Percentiles rank a stretch among this genome's conserved stretches.
Conservation (phyloP, 2,329 filamentous ascomycete genomes). For the Colletotrichum eremochloae region DNA sequence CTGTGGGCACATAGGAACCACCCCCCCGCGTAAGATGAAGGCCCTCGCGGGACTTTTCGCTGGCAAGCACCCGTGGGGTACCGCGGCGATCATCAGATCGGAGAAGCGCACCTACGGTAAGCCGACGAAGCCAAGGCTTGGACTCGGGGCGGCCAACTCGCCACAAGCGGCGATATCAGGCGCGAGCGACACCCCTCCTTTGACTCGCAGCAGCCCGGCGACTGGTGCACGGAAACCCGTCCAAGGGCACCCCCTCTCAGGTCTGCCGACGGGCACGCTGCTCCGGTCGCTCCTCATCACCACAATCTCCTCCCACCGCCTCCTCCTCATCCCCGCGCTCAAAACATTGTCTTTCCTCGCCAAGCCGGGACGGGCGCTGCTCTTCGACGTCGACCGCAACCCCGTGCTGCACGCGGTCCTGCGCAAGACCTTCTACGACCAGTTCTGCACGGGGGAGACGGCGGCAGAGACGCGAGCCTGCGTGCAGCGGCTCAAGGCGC, state of each 20-base stretch:
- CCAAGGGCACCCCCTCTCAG: conserved; percentile 44
- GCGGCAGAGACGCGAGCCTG: conserved; percentile 59
- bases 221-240: conserved; percentile 11
- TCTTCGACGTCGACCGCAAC: conserved; percentile 63
- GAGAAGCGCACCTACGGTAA: conserved; percentile 35
- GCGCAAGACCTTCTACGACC: conserved; percentile 65
- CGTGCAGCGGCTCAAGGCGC: conserved; percentile 57
- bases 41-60: conserved; percentile 11
- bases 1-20: background rate
- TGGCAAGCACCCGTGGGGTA: conserved; percentile 31
- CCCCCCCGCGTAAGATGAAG: conserved; percentile 20
- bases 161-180: conserved; percentile 24
- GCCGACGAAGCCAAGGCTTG: conserved; percentile 33
- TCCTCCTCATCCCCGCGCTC: conserved; percentile 54
- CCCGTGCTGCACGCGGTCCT: conserved; percentile 61
- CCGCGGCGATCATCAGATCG: conserved; percentile 4
- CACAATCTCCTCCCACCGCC: conserved; percentile 60
- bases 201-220: background rate
- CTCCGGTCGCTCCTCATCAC: conserved; percentile 59
- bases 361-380: conserved; percentile 49
- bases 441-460: conserved; percentile 69
- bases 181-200: background rate
- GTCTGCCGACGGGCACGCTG: conserved; percentile 52
- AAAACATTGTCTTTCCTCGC: conserved; percentile 55
- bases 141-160: conserved; percentile 24